A percentile compares a stretch with the other conserved stretches of the same genome.
Conservation (phyloP, 805 yeast species). For the Schwanniomyces occidentalis region DNA sequence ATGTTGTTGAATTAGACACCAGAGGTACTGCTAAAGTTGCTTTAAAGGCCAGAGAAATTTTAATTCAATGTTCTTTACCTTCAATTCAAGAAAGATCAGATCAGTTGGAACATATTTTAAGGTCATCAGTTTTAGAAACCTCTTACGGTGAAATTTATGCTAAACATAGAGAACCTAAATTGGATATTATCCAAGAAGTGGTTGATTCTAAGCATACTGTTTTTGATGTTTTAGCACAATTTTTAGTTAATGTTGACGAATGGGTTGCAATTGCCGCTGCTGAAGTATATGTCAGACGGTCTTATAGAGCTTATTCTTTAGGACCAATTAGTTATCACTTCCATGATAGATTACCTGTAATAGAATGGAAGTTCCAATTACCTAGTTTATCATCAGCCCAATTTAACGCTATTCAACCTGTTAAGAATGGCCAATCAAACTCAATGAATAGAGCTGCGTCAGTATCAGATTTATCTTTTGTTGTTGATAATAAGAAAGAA, state of each 20-base stretch:
- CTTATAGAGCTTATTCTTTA: slow-evolving; percentile 93
- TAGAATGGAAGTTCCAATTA: slow-evolving; percentile 86
- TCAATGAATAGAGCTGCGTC: slow-evolving; percentile 82
- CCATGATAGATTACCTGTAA: slow-evolving; percentile 60
- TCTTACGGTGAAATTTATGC: slow-evolving; percentile 82
- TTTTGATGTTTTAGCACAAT: slow-evolving; percentile 92
- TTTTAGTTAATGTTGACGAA: slow-evolving; percentile 78
- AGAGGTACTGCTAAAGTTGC: slow-evolving; percentile 93
- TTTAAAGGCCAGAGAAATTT: slow-evolving; percentile 90
- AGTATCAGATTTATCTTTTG: slow-evolving; percentile 86
- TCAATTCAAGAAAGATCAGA: slow-evolving; percentile 94
- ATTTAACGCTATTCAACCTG: slow-evolving; percentile 65
- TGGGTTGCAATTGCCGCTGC: slow-evolving; percentile 95
- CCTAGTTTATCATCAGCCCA: slow-evolving; percentile 74
- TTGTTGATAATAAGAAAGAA: slow-evolving; percentile 65
- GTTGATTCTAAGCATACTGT: slow-evolving; percentile 96
- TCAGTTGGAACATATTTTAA: slow-evolving; percentile 93
- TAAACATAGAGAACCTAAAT: slow-evolving; percentile 78
- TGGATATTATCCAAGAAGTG: slow-evolving; percentile 80
- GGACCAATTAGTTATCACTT: slow-evolving; percentile 68
- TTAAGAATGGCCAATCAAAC: slow-evolving; percentile 35
- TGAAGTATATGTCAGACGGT: slow-evolving; percentile 94
- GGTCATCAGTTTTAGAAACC: slow-evolving; percentile 86
- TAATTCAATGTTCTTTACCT: slow-evolving; percentile 96
- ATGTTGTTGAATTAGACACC: slow-evolving; percentile 83